Conservation (phyloP, 2,329 filamentous ascomycete species). For the Acrodontium crateriforme region DNA sequence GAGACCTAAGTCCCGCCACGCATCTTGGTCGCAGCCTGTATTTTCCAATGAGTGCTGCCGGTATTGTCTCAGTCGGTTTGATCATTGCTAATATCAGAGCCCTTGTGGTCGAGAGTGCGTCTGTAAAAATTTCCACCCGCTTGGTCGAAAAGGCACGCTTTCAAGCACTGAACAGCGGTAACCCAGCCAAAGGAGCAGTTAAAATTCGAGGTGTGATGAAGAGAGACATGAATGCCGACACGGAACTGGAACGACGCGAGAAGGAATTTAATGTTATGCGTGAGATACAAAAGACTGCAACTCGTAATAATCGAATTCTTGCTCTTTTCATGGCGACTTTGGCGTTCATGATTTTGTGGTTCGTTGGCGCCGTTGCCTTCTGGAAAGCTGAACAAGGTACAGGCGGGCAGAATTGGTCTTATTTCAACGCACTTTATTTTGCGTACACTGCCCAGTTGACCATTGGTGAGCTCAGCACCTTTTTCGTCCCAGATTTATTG, state of each 20-base stretch:
- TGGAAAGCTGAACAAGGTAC: slow-evolving; percentile 41
- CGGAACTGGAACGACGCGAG: slow-evolving; percentile 41
- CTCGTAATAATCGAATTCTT: slow-evolving; percentile 55
- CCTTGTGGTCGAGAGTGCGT: slow-evolving; percentile 42
- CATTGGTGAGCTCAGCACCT: slow-evolving; percentile 75
- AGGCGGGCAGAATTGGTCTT: slow-evolving; percentile 40
- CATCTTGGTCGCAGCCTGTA: slow-evolving; percentile 52
- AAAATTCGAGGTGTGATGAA: slow-evolving; percentile 3
- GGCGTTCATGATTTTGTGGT: slow-evolving; percentile 63
- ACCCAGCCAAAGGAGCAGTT: slow-evolving; percentile 29
- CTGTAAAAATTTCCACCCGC: slow-evolving; percentile 44
- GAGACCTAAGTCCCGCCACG: slow-evolving; percentile 41
- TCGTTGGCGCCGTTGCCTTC: slow-evolving; percentile 64
- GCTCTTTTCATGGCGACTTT: slow-evolving; percentile 52
- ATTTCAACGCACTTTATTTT: slow-evolving; percentile 74
- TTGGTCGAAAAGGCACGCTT: slow-evolving; percentile 40
- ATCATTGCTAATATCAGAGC: slow-evolving; percentile 48
- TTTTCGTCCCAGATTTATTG: too few relatives aligned
- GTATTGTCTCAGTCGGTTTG: slow-evolving; percentile 69
- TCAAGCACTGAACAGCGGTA: slow-evolving; percentile 27
- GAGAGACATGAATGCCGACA: slow-evolving; percentile 23
- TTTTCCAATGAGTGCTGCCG: slow-evolving; percentile 68
- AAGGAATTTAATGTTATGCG: slow-evolving; percentile 42
- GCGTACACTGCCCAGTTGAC: slow-evolving; percentile 69
- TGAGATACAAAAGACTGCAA: slow-evolving; percentile 53